Evolutionary conservation across 192 early-diverging fungal genomes (phyloP).

Genomic region (Chytriomyces hyalinus): DNA sequence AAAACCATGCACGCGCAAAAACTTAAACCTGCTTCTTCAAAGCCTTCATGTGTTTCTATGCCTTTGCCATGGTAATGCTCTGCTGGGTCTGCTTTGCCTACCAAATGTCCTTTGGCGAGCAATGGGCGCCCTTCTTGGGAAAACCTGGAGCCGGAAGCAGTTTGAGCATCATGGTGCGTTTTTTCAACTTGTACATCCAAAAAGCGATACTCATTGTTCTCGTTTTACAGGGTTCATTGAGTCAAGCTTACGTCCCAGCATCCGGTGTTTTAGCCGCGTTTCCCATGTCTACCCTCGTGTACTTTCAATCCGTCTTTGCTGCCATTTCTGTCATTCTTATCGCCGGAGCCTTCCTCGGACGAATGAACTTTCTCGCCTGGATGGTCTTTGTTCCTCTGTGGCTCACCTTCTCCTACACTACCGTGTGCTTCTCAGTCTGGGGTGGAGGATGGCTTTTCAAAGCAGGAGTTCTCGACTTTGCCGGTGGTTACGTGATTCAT

Average conservation of each 20-base stretch:
- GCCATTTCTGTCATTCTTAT: not conserved
- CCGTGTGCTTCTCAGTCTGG: not conserved
- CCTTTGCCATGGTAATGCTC: constrained; percentile 5
- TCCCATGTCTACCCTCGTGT: not conserved
- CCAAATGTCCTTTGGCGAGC: constrained; percentile 19
- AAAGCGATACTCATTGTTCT: not conserved
- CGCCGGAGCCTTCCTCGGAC: not conserved
- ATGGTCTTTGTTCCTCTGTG: not conserved
- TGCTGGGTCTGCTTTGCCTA: constrained; percentile 12
- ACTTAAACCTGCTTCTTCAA: not conserved
- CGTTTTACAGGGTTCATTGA: not conserved
- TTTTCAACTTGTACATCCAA: no score
- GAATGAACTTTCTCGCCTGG: not conserved
- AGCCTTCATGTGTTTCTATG: constrained; percentile 20
- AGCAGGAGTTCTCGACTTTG: not conserved
- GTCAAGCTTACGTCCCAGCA: constrained; percentile 5
- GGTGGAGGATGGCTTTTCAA: not conserved
- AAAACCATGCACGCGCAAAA: not conserved
- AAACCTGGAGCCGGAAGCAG: constrained; percentile 9
- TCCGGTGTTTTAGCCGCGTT: not conserved
- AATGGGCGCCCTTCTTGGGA: constrained; percentile 17
- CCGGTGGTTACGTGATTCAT: not conserved
- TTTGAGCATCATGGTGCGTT: not conserved
- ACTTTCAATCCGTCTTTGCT: constrained; percentile 4
- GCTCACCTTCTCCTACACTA: constrained; percentile 2